Evolutionary conservation across 768 basidiomycete genomes (phyloP), one percentile per base, ranked within the genome.

Genomic region (Leucocoprinus birnbaumii): DNA sequence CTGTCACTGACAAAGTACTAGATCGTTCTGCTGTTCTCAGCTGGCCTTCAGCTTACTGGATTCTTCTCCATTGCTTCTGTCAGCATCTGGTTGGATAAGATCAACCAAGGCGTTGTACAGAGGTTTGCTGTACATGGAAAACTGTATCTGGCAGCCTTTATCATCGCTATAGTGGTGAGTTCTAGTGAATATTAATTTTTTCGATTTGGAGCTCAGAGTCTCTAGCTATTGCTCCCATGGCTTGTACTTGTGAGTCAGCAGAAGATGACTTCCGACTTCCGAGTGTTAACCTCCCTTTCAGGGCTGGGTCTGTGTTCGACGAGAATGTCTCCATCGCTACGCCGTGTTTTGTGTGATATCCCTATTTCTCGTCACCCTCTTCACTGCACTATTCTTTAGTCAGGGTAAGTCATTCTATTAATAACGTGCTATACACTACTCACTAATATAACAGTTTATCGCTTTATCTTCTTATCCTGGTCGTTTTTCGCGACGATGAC

Each of bases 291-390:
- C 41, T 19, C 37, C 34, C n/a, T 27, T 51, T 11, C 44, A 83
- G 80, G 83, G 83, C 3, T 78, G 76, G 77, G 57, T 69, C 18
- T 78, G 73, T 48, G 72, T 82, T 34, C 71, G 80, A 18, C 67
- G 65, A 26, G 83, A 84, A 59, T 68, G 68, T 49, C 68, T 70
- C 34, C 58, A 59, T 26, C 62, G 71, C 35, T 79, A 80, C 59
- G 53, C 66, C 8, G 57, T 72, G 3, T 80, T 81, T 59, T 65
- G 67, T 47, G 43, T 60, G 31, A 65, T 79, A 18, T 77, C 75
- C 13, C 37, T 71, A 1, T 42, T 74, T 44, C 63, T 80, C 9
- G 47, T 80, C 24, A 58, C 59, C 4, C 66, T 78, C 48, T 74
- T 73, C 2, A 69, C 69, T 13, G 62, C 69, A 19, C 71, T 79